Conservation (phyloP, 768 basidiomycete species). For the Tylopilus sp. region DNA sequence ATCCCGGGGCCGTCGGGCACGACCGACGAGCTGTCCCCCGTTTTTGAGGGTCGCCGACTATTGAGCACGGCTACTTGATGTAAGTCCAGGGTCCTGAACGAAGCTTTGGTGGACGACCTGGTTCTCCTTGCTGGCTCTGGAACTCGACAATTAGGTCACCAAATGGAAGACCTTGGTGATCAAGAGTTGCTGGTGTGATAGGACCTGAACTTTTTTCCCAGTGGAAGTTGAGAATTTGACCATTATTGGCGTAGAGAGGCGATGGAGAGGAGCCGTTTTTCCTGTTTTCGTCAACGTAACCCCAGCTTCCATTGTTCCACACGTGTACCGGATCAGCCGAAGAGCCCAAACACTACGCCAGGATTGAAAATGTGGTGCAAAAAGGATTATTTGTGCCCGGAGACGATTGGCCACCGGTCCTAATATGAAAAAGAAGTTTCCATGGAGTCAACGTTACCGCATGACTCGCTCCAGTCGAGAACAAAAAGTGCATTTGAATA, state of each 20-base stretch:
- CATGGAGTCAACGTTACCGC: slow-evolving; percentile 17
- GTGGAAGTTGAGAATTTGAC: slow-evolving; percentile 22
- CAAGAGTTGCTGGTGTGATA: slow-evolving; percentile 22
- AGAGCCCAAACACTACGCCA: slow-evolving; percentile 17
- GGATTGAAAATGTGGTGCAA: slow-evolving; percentile 18
- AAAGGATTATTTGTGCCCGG: slow-evolving; percentile 26
- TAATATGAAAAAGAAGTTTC: slow-evolving; percentile 31
- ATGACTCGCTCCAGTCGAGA: slow-evolving; percentile 21
- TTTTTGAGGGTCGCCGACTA: slow-evolving; percentile 18
- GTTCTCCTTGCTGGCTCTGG: slow-evolving; percentile 15
- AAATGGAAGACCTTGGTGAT: slow-evolving; percentile 33
- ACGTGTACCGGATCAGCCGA: slow-evolving; percentile 29
- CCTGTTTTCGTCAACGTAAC: slow-evolving; percentile 24
- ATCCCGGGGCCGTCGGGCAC: slow-evolving; percentile 10
- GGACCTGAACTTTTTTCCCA: slow-evolving; percentile 19
- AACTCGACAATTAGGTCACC: slow-evolving; percentile 18
- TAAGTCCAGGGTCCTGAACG: slow-evolving; percentile 18
- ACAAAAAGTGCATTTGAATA: slow-evolving; percentile 25
- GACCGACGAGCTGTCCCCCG: slow-evolving; percentile 7
- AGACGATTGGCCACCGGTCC: slow-evolving; percentile 18
- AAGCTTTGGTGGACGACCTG: slow-evolving; percentile 5
- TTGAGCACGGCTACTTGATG: slow-evolving; percentile 11
- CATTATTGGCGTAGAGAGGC: slow-evolving; percentile 17
- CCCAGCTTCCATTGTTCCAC: slow-evolving; percentile 31
- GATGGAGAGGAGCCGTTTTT: slow-evolving; percentile 17